Percentiles rank a stretch among this genome's conserved stretches.
Conservation (phyloP, 768 basidiomycete genomes). For the Podaxis carcinomalis region DNA sequence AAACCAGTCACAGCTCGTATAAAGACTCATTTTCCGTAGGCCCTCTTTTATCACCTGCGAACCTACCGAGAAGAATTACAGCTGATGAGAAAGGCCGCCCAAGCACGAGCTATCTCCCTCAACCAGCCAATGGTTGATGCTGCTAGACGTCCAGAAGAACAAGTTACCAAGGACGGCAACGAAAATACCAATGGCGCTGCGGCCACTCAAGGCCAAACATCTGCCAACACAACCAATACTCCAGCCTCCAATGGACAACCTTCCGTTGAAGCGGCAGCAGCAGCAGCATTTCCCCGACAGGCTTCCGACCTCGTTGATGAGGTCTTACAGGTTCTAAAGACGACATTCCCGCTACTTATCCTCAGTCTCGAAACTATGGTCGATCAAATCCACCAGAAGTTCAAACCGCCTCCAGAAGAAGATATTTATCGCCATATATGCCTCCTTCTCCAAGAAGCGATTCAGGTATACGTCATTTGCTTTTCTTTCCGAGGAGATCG, state of each 20-base stretch:
- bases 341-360: conserved; percentile 91
- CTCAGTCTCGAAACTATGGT: conserved; percentile 96
- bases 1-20: neutral
- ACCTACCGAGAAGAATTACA: conserved; percentile 53
- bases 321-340: conserved; percentile 89
- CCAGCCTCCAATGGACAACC: conserved; percentile 3
- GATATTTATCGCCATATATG: conserved; percentile 90
- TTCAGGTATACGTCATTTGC: conserved; percentile 50
- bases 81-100: conserved; percentile 34
- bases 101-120: conserved; percentile 31
- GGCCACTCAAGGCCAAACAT: neutral
- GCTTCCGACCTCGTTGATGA: conserved; percentile 93
- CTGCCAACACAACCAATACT: neutral
- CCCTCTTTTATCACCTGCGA: conserved; percentile 91
- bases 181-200: conserved; percentile 15
- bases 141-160: conserved; percentile 23
- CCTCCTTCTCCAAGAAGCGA: conserved; percentile 82
- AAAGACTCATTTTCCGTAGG: conserved; percentile 40
- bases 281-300: conserved; percentile 41
- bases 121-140: conserved; percentile 21
- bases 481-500: neutral
- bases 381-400: conserved; percentile 86
- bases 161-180: conserved; percentile 21
- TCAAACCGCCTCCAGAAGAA: conserved; percentile 88
- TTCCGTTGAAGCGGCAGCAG: neutral